phyloP scores from a whole-genome alignment of 2,329 filamentous ascomycete species.

The Penicillium nordicum region DNA sequence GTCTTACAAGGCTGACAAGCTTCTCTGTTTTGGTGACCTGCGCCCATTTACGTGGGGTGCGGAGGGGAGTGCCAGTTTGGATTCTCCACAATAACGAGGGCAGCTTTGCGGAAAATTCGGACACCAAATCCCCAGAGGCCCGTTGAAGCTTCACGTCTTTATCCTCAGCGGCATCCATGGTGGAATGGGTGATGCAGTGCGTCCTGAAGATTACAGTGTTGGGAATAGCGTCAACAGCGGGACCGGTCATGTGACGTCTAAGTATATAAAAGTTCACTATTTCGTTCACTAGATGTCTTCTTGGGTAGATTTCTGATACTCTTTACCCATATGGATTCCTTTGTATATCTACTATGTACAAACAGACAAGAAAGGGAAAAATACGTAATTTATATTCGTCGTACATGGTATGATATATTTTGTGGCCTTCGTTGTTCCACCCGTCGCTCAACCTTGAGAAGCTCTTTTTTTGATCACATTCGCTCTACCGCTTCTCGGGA shows the following conservation, averaged over 20 bases:
- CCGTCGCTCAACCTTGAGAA: not conserved
- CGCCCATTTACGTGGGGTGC: constrained; percentile 39
- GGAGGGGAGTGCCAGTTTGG: constrained; percentile 21
- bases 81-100: constrained; percentile 42
- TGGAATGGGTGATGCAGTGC: constrained; percentile 4
- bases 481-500: constrained; percentile 5
- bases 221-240: constrained; percentile 26
- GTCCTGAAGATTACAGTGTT: constrained; percentile 9
- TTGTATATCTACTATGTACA: not conserved
- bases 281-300: not conserved
- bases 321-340: not conserved
- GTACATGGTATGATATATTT: not conserved
- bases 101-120: constrained; percentile 42
- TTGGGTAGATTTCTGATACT: not conserved
- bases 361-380: no score
- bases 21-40: constrained; percentile 37
- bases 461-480: not conserved
- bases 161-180: constrained; percentile 47
- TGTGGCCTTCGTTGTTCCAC: not conserved
- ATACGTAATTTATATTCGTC: not conserved
- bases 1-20: constrained; percentile 40
- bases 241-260: constrained; percentile 19
- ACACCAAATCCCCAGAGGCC: constrained; percentile 43
- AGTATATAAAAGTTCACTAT: not conserved
- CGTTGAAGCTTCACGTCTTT: constrained; percentile 48